Conservation (phyloP, 768 basidiomycete genomes). For the Tulasnella sp. region DNA sequence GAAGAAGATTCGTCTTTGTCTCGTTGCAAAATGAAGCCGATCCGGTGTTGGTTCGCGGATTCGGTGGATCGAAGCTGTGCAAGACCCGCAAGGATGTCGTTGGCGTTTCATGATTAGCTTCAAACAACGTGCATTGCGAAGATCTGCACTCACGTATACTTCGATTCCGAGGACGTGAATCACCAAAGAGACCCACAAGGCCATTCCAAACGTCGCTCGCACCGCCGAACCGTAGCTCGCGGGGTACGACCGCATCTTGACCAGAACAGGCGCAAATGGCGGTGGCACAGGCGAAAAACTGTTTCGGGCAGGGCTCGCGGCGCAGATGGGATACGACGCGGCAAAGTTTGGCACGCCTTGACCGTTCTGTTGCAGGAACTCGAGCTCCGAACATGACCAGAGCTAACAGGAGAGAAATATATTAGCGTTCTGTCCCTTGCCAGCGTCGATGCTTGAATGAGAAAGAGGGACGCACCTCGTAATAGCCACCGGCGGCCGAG, state of each 20-base stretch:
- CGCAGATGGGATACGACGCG: slow-evolving; percentile 11
- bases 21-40: slow-evolving; percentile 27
- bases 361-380: slow-evolving; percentile 19
- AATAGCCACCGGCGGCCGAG: slow-evolving; percentile 12
- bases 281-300: not conserved
- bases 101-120: too few relatives aligned
- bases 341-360: slow-evolving; percentile 25
- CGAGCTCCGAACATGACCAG: slow-evolving; percentile 26
- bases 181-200: slow-evolving; percentile 30
- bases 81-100: too few relatives aligned
- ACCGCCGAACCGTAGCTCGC: slow-evolving; percentile 25
- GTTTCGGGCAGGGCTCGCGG: not conserved
- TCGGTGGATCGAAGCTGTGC: slow-evolving; percentile 18
- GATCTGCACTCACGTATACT: slow-evolving; percentile 29
- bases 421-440: not conserved
- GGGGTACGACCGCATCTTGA: slow-evolving; percentile 16
- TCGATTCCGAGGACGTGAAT: slow-evolving; percentile 35
- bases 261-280: not conserved
- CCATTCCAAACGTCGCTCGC: slow-evolving; percentile 31
- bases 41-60: slow-evolving; percentile 13
- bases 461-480: slow-evolving; percentile 25
- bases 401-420: not conserved
- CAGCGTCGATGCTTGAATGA: too few relatives aligned
- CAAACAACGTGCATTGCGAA: not conserved
- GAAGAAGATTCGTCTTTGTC: not conserved